These are phyloP conservation scores for Xylaria sp. DNA, from an alignment of 2,329 filamentous ascomycete genomes.

Conservation along the genomic window DNA sequence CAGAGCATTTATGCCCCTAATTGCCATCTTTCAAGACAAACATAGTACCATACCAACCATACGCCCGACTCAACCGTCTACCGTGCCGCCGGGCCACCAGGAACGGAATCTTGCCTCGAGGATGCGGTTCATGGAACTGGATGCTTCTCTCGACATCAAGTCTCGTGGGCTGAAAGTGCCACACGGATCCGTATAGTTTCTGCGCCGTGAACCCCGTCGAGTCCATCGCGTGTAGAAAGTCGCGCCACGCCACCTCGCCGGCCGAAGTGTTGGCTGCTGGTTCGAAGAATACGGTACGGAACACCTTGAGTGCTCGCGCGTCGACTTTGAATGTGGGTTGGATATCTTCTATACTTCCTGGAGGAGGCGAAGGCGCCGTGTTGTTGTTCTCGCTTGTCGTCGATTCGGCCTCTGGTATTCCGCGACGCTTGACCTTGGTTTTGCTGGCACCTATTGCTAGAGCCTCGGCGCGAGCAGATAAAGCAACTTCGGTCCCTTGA, in stretches of 20 bases:
- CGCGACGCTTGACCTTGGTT: slow-evolving; percentile 31
- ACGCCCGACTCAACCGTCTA: slow-evolving; percentile 59
- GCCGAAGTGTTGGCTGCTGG: slow-evolving; percentile 49
- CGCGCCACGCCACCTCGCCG: slow-evolving; percentile 62
- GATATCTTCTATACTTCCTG: slow-evolving; percentile 10
- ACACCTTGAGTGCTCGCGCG: slow-evolving; percentile 49
- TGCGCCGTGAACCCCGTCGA: slow-evolving; percentile 60
- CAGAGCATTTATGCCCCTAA: no score
- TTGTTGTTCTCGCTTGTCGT: slow-evolving; percentile 11
- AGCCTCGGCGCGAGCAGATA: slow-evolving; percentile 22
- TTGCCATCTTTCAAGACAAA: slow-evolving; percentile 50
- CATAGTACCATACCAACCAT: slow-evolving; percentile 60
- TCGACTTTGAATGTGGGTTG: slow-evolving; percentile 44
- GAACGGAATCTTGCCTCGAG: slow-evolving; percentile 61
- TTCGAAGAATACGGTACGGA: slow-evolving; percentile 55
- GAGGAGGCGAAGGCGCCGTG: not conserved
- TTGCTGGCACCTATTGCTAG: slow-evolving; percentile 14
- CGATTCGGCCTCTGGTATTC: slow-evolving; percentile 6
- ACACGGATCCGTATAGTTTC: slow-evolving; percentile 69
- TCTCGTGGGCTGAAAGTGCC: slow-evolving; percentile 62
- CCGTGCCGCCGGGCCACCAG: slow-evolving; percentile 58
- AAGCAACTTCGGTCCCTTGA: slow-evolving; percentile 10
- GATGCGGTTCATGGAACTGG: slow-evolving; percentile 70
- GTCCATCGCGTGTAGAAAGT: slow-evolving; percentile 63
- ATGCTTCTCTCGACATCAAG: slow-evolving; percentile 59